A percentile compares a stretch with the other conserved stretches of the same genome.
These are phyloP conservation scores for Paracamarosporium sp. DNA, from an alignment of 2,329 filamentous ascomycete genomes.

Conservation along the genomic window DNA sequence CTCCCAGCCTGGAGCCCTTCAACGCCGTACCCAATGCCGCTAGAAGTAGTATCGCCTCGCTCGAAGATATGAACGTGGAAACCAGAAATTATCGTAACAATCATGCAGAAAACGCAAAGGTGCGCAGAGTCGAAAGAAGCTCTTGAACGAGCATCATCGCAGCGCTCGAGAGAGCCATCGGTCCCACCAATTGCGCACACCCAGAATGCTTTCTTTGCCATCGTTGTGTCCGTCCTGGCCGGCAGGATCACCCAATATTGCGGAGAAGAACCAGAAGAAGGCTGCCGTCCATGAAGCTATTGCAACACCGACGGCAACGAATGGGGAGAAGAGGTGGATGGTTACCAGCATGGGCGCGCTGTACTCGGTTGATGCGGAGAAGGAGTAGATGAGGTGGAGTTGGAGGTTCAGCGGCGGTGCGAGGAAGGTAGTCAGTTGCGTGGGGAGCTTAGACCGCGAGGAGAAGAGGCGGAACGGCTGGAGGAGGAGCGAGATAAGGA, in stretches of 20 bases:
- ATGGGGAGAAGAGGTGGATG: constrained; percentile 62
- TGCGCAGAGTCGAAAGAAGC: background rate
- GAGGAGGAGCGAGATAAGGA: constrained; percentile 56
- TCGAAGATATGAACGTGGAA: background rate
- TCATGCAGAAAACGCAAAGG: background rate
- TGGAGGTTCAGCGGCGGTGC: constrained; percentile 61
- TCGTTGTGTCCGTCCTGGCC: constrained; percentile 66
- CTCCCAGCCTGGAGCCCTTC: too few relatives aligned
- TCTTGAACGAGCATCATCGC: constrained; percentile 14
- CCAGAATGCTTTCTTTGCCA: constrained; percentile 65
- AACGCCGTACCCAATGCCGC: constrained; percentile 9
- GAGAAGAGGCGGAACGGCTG: constrained; percentile 63
- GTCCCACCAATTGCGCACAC: constrained; percentile 67
- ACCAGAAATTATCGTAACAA: background rate
- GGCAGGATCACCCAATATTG: constrained; percentile 68
- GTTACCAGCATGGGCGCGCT: constrained; percentile 54
- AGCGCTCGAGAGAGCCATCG: constrained; percentile 58
- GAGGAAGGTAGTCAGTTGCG: constrained; percentile 60
- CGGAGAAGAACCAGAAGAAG: constrained; percentile 67
- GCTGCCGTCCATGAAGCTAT: constrained; percentile 65
- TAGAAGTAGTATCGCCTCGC: background rate
- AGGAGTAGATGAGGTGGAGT: constrained; percentile 56
- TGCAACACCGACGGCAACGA: constrained; percentile 63
- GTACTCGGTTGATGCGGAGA: constrained; percentile 44
- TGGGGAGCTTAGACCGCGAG: constrained; percentile 53